Evolutionary conservation across 1,284 basidiomycete genomes (phyloP), one percentile per base, ranked within the genome.

Genomic region (Cutaneotrichosporon spelunceum): DNA sequence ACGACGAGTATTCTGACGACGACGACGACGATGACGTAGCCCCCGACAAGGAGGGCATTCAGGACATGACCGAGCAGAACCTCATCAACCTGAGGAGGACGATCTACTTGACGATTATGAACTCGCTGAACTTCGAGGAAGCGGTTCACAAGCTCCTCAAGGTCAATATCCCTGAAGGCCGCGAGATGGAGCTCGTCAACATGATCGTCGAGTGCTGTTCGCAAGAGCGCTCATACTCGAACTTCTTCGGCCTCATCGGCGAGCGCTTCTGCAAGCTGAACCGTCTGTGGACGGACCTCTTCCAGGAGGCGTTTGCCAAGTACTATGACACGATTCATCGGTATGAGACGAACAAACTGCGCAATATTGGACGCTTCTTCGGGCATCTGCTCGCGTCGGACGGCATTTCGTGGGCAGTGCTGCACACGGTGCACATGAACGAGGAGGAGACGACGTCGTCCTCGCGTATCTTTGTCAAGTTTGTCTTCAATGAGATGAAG

Each of bases 181-280:
- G 95, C 76, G 95, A 98, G 90, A 90, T 93, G 70, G 95, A 98
- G 79, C 81, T 99, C 57, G 88, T 91, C 79, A 98, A 99, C 83
- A 99, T 99, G 95, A 86, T 99, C 63, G 89, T 99, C 78, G 95
- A 99, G 75, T 99, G 95, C 88, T 99, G 95, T 77, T 99, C 95
- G 3, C 95, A 99, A 82, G 95, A 99, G 77, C 89, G 95, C 5
- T 94, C 95, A 0, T 99, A 97, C 78, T 90, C 90, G 11, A 91
- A 86, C 45, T 99, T 97, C 82, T 99, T 95, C 75, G 95, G 95
- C 23, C 86, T 97, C 36, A 86, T 97, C 70, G 93, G 93, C 57
- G 95, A 99, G 79, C 88, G 95, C 13, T 93, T 99, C 81, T 90
- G 90, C 82, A 96, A 96, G 80, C 84, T 99, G 68, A 93, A 96